Evolutionary conservation across 805 yeast genomes (phyloP), one percentile per base, ranked within the genome.

Genomic region (Candida rishiriensis): DNA sequence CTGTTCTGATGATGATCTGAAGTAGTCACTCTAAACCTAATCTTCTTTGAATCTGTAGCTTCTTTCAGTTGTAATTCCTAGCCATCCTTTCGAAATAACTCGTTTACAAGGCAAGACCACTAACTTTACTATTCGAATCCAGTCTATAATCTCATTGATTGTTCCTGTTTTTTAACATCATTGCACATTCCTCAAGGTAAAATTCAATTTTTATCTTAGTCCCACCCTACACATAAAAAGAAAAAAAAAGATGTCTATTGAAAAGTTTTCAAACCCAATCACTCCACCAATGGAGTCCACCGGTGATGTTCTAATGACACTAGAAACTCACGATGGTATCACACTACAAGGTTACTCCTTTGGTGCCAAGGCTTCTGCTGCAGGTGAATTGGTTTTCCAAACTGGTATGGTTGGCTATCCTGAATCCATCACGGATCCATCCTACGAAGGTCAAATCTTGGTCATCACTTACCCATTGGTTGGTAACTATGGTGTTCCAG

Each of bases 321-420:
- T 90, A 64, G 96, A 90, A 70, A 79, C 93, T 56, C 85, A 85
- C 57, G 89, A 87, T 65, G 97, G 97, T 55, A 68, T 81, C 51
- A 79, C 83, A 46, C 76, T 91, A 57, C 93, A 88, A 70, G 99
- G 99, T 70, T 88, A 85, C 72, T 91, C 98, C 16, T 93, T 93
- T 60, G 99, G 99, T 75, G 96, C 98, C 44, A 83, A 83, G 50
- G 79, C 75, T 48, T 66, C 96, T 21, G 80, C 82, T 45, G 95
- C 98, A 45, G 99, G 99, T 77, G 99, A 93, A 72, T 80, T 95
- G 59, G 99, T 93, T 49, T 93, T 93, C 81, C 98, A 95, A 71
- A 93, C 99, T 51, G 98, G 99, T 74, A 90, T 93, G 97, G 98
- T 93, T 56, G 99, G 99, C 50, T 93, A 93, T 67, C 99, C 98